Base-by-base conservation (phyloP, 306 rosid genomes). In the Begonia loranthoides region DNA sequence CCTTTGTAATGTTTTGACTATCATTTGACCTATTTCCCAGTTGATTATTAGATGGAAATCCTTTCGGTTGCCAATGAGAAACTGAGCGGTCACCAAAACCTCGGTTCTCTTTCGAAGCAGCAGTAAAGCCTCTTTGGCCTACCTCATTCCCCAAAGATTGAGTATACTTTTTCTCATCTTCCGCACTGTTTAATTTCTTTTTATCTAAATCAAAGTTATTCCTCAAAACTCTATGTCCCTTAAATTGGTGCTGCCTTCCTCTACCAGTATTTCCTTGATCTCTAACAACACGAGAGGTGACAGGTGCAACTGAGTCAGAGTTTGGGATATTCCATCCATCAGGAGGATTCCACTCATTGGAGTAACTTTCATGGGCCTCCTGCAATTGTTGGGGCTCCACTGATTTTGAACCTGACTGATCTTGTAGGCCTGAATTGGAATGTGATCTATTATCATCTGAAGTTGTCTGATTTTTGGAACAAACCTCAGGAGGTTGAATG, bases 1-100 rank as follows among this genome's bases (percentile, higher is more conserved):
- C 86, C n/a, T 28, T 28, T 28, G 4, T 28, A 28, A 28, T 28
- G 36, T 57, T 59, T 45, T 66, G 88, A 63, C 70, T 74, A 63
- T 51, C 73, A 45, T 15, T 61, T 15, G 60, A 45, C 57, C 63
- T 62, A 55, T 62, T 67, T 50, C 80, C 81, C 17, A 55, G 68
- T 55, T 74, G 81, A 66, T 50, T 64, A 69, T 61, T 67, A 16
- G 81, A 69, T 45, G 79, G 58, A 60, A 21, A 39, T 17, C 58
- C 57, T 65, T 81, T 87, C 33, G 96, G 96, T 65, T 81, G 94
- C 96, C 96, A 83, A 52, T 87, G 94, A 64, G 93, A 66, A 10
- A 10, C 66, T 59, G 68, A 38, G 9, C 64, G 81, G n/a, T 83
- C 96, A 13, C 73, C 90, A 40, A 59, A 59, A 71, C 69, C 79